Percentiles rank a stretch among this genome's conserved stretches.
Evolutionary conservation across 805 yeast genomes (phyloP).

Genomic region (Teunomyces gatunensis): DNA sequence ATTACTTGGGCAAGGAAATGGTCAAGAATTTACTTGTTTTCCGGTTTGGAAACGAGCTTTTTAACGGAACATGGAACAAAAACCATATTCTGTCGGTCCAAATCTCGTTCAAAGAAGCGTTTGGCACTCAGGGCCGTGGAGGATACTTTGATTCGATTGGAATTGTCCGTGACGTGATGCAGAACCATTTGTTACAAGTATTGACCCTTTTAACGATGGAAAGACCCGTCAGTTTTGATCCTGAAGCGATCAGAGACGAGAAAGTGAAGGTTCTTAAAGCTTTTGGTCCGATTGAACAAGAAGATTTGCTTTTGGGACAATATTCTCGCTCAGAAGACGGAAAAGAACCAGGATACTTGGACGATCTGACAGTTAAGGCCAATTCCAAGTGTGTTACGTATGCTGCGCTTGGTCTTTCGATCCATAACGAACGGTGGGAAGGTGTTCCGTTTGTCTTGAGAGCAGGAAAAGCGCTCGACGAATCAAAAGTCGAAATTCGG

Average conservation of each 20-base stretch:
- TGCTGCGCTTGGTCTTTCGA: slow-evolving; percentile 78
- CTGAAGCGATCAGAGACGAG: slow-evolving; percentile 94
- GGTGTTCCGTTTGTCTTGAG: slow-evolving; percentile 95
- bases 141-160: slow-evolving; percentile 96
- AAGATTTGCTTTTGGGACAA: slow-evolving; percentile 82
- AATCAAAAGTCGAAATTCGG: slow-evolving; percentile 91
- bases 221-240: slow-evolving; percentile 85
- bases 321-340: slow-evolving; percentile 85
- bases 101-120: slow-evolving; percentile 94
- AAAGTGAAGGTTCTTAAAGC: slow-evolving; percentile 90
- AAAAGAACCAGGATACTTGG: slow-evolving; percentile 82
- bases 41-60: slow-evolving; percentile 87
- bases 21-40: slow-evolving; percentile 88
- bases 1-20: slow-evolving; percentile 96
- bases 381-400: slow-evolving; percentile 87
- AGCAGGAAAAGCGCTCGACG: slow-evolving; percentile 97
- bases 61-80: slow-evolving; percentile 87
- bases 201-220: slow-evolving; percentile 92
- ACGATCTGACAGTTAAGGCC: slow-evolving; percentile 83
- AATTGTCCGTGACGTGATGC: slow-evolving; percentile 96
- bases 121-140: slow-evolving; percentile 98
- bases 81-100: slow-evolving; percentile 77
- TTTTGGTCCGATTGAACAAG: slow-evolving; percentile 60
- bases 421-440: slow-evolving; percentile 94
- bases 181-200: slow-evolving; percentile 93